Conservation (phyloP, 2,329 filamentous ascomycete genomes). For the Didymella pinodella region DNA sequence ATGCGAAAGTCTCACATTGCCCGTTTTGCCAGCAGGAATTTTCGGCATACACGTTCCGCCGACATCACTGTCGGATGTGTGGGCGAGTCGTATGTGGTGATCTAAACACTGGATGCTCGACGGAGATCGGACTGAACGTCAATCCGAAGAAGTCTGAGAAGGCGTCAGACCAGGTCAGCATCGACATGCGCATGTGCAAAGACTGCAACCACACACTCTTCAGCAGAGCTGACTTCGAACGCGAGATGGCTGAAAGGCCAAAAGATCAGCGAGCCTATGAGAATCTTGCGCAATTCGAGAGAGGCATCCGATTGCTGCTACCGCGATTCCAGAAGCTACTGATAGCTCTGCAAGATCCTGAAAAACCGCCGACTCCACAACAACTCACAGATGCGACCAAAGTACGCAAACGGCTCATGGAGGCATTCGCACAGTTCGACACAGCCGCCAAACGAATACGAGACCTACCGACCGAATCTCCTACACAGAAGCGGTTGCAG, state of each 20-base stretch:
- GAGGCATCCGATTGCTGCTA: slow-evolving; percentile 81
- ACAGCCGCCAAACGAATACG: slow-evolving; percentile 80
- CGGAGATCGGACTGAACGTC: slow-evolving; percentile 82
- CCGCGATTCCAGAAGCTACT: slow-evolving; percentile 85
- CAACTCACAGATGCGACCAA: slow-evolving; percentile 88
- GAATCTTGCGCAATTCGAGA: slow-evolving; percentile 85
- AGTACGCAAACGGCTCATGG: slow-evolving; percentile 86
- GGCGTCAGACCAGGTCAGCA: slow-evolving; percentile 64
- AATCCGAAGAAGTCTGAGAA: slow-evolving; percentile 52
- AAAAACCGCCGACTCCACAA: slow-evolving; percentile 68
- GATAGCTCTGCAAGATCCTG: slow-evolving; percentile 74
- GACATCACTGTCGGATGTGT: slow-evolving; percentile 94
- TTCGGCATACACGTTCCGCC: slow-evolving; percentile 86
- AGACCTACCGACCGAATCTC: slow-evolving; percentile 75
- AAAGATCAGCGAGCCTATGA: slow-evolving; percentile 82
- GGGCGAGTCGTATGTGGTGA: slow-evolving; percentile 94
- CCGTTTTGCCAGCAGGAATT: slow-evolving; percentile 98
- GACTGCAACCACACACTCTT: slow-evolving; percentile 81
- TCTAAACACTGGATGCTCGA: slow-evolving; percentile 81
- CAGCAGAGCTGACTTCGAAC: slow-evolving; percentile 77
- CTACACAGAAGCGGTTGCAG: slow-evolving; percentile 77
- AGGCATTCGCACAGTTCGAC: slow-evolving; percentile 89
- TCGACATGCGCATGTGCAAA: slow-evolving; percentile 91
- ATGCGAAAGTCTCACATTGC: slow-evolving; percentile 78
- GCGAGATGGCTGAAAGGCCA: slow-evolving; percentile 71